Percentiles rank a stretch among this genome's conserved stretches.
Conservation (phyloP, 2,329 filamentous ascomycete species). For the Zymoseptoria tritici region DNA sequence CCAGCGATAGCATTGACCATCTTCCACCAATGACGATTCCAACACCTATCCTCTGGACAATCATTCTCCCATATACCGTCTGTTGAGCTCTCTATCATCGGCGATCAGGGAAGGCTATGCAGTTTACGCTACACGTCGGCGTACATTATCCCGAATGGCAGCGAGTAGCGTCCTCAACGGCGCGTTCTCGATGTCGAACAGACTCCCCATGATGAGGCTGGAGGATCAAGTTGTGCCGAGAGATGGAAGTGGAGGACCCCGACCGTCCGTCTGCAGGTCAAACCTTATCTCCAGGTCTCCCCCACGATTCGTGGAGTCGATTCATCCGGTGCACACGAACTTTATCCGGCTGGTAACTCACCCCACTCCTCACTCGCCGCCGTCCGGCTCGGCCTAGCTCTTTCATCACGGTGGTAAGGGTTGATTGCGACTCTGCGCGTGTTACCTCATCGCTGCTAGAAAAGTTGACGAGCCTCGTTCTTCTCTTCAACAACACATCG, state of each 20-base stretch:
- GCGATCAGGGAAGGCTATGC: background rate
- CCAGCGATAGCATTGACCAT: background rate
- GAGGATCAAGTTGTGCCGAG: background rate
- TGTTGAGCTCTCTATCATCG: background rate
- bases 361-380: too few species aligned
- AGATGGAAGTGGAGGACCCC: background rate
- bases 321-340: background rate
- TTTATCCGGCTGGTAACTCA: background rate
- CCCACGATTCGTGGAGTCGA: background rate
- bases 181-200: background rate
- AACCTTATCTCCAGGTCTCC: background rate
- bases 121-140: background rate
- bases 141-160: background rate
- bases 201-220: background rate
- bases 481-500: background rate
- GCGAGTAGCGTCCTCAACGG: background rate
- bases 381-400: background rate
- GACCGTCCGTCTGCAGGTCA: background rate
- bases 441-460: background rate
- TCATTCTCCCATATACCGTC: background rate
- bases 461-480: background rate
- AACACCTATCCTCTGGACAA: background rate
- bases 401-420: background rate
- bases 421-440: background rate
- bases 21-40: background rate